Evolutionary conservation across 306 rosid genomes (phyloP), one percentile per base, ranked within the genome.

Genomic region (Ammopiptanthus mongolicus): DNA sequence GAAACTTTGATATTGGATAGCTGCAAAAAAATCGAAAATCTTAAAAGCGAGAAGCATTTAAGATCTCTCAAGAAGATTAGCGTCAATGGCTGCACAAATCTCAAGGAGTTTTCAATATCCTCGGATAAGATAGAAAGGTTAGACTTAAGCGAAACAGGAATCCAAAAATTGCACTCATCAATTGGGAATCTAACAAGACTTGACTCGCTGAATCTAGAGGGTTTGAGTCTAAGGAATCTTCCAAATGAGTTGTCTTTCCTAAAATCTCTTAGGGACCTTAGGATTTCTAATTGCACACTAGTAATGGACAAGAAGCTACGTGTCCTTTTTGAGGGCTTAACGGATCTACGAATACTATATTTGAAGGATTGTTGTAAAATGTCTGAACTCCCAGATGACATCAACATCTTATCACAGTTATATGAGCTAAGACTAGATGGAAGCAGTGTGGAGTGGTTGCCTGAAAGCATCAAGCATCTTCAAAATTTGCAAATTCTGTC

Each of bases 391-490:
- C 69, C 77, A 0, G 33, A 58, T 13, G 44, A 57, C 19, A 25
- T 73, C 58, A 28, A 29, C 5, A 0, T 4, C 25, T 71, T 55
- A 37, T 21, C 41, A 37, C 6, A 3, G 0, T 46, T 67, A 15
- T 2, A 8, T 14, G 0, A 0, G 0, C 22, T 55, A 5, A 3
- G 0, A 1, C 53, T 71, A 0, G 4, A 11, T 3, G 76, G 55
- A 55, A 36, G 25, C 17, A 8, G 3, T 71, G 15, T 71, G 2
- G 41, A 71, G 66, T 4, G 10, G 8, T 22, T 56, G 29, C 76
- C 76, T 14, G 10, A 34, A 55, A 55, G 55, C 65, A 56, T 53
- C 37, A 56, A 22, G 17, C 44, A 69, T 17, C 64, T 73, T 42
- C 0, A 15, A 0, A 0, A 3, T 2, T 0, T 72, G 4, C 2